phyloP scores from a whole-genome alignment of 805 yeast species.

The Wickerhamomyces tratensis region DNA sequence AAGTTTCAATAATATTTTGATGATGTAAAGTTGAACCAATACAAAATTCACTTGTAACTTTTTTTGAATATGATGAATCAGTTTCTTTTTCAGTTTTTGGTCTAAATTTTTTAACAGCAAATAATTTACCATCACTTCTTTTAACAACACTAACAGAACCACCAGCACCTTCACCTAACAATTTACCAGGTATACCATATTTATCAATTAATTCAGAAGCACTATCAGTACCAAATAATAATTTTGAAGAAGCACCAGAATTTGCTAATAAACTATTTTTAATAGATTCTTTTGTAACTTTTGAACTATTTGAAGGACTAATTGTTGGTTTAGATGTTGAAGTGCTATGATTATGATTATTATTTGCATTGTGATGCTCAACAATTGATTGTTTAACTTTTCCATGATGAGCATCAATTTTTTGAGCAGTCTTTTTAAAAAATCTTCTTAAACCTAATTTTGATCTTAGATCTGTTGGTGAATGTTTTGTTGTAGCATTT shows the following conservation, averaged over 20 bases:
- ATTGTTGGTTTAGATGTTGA: not conserved
- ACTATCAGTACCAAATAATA: conserved; percentile 28
- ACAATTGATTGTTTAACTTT: conserved; percentile 15
- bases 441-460: conserved; percentile 32
- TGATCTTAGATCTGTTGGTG: not conserved
- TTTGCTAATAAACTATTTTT: not conserved
- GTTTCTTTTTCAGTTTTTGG: conserved; percentile 65
- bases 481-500: not conserved
- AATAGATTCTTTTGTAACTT: not conserved
- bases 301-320: not conserved
- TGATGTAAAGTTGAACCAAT: conserved; percentile 86
- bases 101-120: conserved; percentile 82
- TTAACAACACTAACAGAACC: conserved; percentile 83
- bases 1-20: conserved; percentile 83
- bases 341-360: not conserved
- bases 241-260: conserved; percentile 12
- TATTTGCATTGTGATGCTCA: not conserved
- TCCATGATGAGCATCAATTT: conserved; percentile 1
- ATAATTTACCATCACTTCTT: conserved; percentile 49
- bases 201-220: conserved; percentile 39
- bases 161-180: conserved; percentile 89
- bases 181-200: conserved; percentile 66
- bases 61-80: conserved; percentile 79
- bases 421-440: conserved; percentile 33
- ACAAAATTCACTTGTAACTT: conserved; percentile 90